Percentiles rank a stretch among this genome's conserved stretches.
Evolutionary conservation across 2,329 filamentous ascomycete genomes (phyloP).

Genomic region (Fusarium sp.): DNA sequence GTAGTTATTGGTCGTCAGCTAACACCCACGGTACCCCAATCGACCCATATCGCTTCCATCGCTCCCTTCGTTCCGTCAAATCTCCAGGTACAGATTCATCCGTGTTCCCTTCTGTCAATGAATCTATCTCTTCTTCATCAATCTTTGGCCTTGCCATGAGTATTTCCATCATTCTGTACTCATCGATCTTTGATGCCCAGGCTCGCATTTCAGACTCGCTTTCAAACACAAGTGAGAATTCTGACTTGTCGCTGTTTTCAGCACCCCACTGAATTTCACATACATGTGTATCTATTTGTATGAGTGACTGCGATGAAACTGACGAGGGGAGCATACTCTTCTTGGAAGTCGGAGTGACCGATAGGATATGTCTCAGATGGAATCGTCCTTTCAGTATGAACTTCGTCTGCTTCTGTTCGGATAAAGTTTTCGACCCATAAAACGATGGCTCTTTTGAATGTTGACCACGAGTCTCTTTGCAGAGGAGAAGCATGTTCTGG

Average conservation of each 20-base stretch:
- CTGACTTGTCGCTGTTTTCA: fast-evolving
- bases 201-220: background rate
- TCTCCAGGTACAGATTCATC: background rate
- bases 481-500: background rate
- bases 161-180: background rate
- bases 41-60: background rate
- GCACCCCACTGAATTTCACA: fast-evolving
- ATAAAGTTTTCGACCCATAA: fast-evolving
- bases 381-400: fast-evolving
- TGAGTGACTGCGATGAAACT: fast-evolving
- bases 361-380: fast-evolving
- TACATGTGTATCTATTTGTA: fast-evolving
- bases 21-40: too few species aligned
- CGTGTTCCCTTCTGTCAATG: fast-evolving
- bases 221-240: background rate
- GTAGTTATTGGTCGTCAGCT: fast-evolving
- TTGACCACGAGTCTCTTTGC: fast-evolving
- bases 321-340: too few species aligned
- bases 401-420: background rate
- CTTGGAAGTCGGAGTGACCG: too few species aligned
- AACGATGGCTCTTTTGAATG: fast-evolving
- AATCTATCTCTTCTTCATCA: fast-evolving
- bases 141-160: fast-evolving
- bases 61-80: background rate
- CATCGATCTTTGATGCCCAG: background rate